Conservation (phyloP, 768 basidiomycete genomes). For the Psilocybe cubensis region DNA sequence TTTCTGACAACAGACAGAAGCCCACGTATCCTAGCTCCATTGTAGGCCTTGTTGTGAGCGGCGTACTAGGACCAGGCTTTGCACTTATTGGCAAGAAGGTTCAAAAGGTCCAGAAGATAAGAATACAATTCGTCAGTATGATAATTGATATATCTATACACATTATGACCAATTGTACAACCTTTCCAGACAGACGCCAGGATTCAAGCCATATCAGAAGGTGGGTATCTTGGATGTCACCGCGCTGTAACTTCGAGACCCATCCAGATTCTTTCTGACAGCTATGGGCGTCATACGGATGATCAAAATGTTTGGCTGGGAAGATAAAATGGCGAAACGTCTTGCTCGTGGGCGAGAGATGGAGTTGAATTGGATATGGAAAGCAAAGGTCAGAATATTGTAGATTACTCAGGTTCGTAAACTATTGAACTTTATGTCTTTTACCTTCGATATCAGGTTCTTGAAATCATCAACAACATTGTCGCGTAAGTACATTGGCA, state of each 20-base stretch:
- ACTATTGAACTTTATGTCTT: slow-evolving; percentile 37
- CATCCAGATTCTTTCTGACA: slow-evolving; percentile 17
- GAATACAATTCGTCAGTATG: slow-evolving; percentile 46
- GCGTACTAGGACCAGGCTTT: slow-evolving; percentile 58
- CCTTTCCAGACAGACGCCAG: slow-evolving; percentile 48
- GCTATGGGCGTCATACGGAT: slow-evolving; percentile 61
- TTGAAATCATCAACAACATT: slow-evolving; percentile 7
- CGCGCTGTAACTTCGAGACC: no score
- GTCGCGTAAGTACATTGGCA: slow-evolving; percentile 4
- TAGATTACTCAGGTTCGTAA: slow-evolving; percentile 3
- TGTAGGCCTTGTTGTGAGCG: slow-evolving; percentile 55
- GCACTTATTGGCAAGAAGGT: slow-evolving; percentile 54
- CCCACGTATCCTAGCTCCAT: slow-evolving; percentile 50
- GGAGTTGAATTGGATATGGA: slow-evolving; percentile 60
- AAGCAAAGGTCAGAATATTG: slow-evolving; percentile 53
- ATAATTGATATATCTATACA: background rate
- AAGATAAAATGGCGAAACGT: slow-evolving; percentile 55
- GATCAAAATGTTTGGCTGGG: slow-evolving; percentile 75
- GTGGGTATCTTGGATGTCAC: slow-evolving; percentile 27
- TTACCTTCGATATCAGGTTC: slow-evolving; percentile 37
- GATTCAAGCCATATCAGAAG: slow-evolving; percentile 64
- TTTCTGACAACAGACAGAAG: no score
- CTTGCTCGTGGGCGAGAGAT: slow-evolving; percentile 61
- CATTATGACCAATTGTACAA: background rate
- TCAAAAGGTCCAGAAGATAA: slow-evolving; percentile 49